Percentiles rank a stretch among this genome's conserved stretches.
Conservation (phyloP, 768 basidiomycete genomes). For the Tricholoma sp. region DNA sequence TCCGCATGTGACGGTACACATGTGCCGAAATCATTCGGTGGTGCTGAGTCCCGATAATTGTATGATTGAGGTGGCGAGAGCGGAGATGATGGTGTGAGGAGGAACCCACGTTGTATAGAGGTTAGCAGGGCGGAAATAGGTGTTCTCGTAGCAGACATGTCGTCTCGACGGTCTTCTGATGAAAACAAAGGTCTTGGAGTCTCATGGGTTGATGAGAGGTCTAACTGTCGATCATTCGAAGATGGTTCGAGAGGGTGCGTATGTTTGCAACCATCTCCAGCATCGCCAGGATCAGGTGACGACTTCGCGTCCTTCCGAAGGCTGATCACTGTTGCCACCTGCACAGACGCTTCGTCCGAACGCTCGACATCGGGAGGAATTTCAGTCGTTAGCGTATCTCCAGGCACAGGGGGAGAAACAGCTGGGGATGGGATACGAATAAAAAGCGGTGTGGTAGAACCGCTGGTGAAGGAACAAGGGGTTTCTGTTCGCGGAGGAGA, state of each 20-base stretch:
- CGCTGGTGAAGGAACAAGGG: not conserved
- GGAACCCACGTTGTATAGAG: conserved; percentile 63
- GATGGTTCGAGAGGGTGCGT: not conserved
- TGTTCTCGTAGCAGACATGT: conserved; percentile 31
- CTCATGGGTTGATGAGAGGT: not conserved
- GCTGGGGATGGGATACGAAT: not conserved
- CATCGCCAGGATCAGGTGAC: not conserved
- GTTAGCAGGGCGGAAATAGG: conserved; percentile 62
- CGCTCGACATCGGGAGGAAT: not conserved
- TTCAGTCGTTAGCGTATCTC: not conserved
- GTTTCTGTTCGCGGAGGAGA: conserved; percentile 20
- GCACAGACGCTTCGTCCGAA: not conserved
- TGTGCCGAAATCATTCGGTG: conserved; percentile 10
- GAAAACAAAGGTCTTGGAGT: conserved; percentile 3
- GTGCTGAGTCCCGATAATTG: conserved; percentile 8
- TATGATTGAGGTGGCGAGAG: conserved; percentile 54
- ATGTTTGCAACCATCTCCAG: not conserved
- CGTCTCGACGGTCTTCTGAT: conserved; percentile 2
- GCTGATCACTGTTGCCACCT: not conserved
- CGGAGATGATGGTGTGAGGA: conserved; percentile 59
- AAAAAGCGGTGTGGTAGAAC: not conserved
- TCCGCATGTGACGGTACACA: conserved; percentile 11
- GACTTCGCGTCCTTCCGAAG: not conserved
- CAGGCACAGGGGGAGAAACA: not conserved
- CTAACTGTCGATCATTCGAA: not conserved